Evolutionary conservation across 1,284 basidiomycete genomes (phyloP).

Genomic region (Prillingera fragicola): DNA sequence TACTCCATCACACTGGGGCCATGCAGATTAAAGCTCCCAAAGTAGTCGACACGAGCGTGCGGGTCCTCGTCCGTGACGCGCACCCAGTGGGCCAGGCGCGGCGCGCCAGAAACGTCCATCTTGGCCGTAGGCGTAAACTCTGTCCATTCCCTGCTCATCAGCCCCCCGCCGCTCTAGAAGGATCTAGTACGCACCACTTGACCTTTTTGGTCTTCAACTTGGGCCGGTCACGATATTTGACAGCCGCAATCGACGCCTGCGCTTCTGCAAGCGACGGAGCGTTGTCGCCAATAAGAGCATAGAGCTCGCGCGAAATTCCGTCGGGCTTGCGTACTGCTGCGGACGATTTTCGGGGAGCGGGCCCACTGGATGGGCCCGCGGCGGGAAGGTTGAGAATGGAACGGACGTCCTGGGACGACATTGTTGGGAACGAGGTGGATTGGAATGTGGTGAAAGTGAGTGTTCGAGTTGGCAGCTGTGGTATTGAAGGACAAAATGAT

Average conservation of each 20-base stretch:
- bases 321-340: slow-evolving; percentile 58
- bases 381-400: slow-evolving; percentile 64
- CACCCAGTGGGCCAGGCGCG: slow-evolving; percentile 39
- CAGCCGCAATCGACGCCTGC: slow-evolving; percentile 46
- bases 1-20: slow-evolving; percentile 66
- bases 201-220: slow-evolving; percentile 49
- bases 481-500: not conserved
- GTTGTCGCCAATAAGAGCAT: slow-evolving; percentile 86
- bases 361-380: slow-evolving; percentile 28
- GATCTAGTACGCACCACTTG: slow-evolving; percentile 56
- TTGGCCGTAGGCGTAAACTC: slow-evolving; percentile 53
- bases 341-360: slow-evolving; percentile 36
- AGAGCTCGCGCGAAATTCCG: slow-evolving; percentile 88
- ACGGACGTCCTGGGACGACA: slow-evolving; percentile 66
- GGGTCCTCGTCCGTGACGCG: slow-evolving; percentile 33
- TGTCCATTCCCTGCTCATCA: slow-evolving; percentile 61
- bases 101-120: slow-evolving; percentile 12
- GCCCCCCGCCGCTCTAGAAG: not conserved
- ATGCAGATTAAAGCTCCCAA: slow-evolving; percentile 37
- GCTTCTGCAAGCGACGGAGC: slow-evolving; percentile 64
- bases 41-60: slow-evolving; percentile 34
- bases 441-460: not conserved
- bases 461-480: not conserved
- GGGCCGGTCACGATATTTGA: slow-evolving; percentile 80
- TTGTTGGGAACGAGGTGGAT: slow-evolving; percentile 5